Percentiles rank a stretch among this genome's conserved stretches.
Evolutionary conservation across 805 yeast genomes (phyloP).

Genomic region (Yueomyces sinensis): DNA sequence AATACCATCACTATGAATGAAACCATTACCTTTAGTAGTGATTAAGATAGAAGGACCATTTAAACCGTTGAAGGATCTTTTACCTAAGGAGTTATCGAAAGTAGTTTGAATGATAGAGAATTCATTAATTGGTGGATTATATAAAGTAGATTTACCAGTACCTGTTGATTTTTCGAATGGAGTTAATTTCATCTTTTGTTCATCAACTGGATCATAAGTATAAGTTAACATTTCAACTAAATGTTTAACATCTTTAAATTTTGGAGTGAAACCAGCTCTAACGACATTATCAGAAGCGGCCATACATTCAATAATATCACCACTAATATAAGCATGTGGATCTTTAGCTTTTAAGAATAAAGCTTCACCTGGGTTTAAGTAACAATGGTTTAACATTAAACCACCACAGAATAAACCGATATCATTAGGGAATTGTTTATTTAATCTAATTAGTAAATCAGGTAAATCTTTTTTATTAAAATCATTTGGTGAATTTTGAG

Average conservation of each 20-base stretch:
- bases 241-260: constrained; percentile 87
- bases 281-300: constrained; percentile 98
- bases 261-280: constrained; percentile 98
- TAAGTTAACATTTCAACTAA: constrained; percentile 87
- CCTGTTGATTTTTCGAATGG: constrained; percentile 41
- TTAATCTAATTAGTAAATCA: constrained; percentile 58
- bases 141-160: constrained; percentile 52
- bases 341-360: constrained; percentile 94
- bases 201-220: constrained; percentile 75
- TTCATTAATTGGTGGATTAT: constrained; percentile 95
- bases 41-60: constrained; percentile 84
- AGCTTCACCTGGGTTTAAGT: constrained; percentile 79
- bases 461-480: constrained; percentile 47
- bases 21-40: constrained; percentile 71
- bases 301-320: constrained; percentile 99
- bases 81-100: constrained; percentile 33
- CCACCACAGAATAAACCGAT: constrained; percentile 95
- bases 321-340: constrained; percentile 95
- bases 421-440: constrained; percentile 85
- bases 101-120: constrained; percentile 83
- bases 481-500: constrained; percentile 41
- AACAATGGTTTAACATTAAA: constrained; percentile 78
- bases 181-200: constrained; percentile 76
- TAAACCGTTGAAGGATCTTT: constrained; percentile 45
- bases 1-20: constrained; percentile 29